Evolutionary conservation across 2,329 filamentous ascomycete genomes (phyloP).

Genomic region (Talaromyces marneffei): DNA sequence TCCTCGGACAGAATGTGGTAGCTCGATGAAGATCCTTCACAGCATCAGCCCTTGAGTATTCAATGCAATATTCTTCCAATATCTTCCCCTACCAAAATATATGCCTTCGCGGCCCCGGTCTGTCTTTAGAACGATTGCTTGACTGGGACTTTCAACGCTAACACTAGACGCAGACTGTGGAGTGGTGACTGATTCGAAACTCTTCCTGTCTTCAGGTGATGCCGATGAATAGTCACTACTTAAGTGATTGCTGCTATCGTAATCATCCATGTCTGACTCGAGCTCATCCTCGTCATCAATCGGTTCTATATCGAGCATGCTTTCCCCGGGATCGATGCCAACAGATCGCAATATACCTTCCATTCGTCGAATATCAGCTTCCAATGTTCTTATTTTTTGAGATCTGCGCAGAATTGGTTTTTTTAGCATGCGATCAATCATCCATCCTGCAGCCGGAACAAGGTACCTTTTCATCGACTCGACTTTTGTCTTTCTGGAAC

Average conservation of each 20-base stretch:
- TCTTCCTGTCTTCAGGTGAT: background rate
- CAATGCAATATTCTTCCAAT: too few species aligned
- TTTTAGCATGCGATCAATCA: background rate
- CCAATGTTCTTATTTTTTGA: background rate
- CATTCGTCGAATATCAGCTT: slow-evolving; percentile 7
- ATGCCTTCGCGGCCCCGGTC: slow-evolving; percentile 85
- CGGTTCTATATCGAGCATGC: background rate
- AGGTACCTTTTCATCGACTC: slow-evolving; percentile 13
- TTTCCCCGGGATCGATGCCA: slow-evolving; percentile 11
- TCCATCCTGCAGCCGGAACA: background rate
- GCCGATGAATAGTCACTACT: background rate
- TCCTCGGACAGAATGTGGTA: slow-evolving; percentile 96
- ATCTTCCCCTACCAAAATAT: slow-evolving; percentile 65
- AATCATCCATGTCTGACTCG: slow-evolving; percentile 2
- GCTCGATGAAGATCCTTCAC: slow-evolving; percentile 75
- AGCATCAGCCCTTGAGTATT: slow-evolving; percentile 19
- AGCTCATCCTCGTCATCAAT: background rate
- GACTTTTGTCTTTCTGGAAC: slow-evolving; percentile 1
- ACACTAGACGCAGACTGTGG: background rate
- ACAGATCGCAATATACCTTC: slow-evolving; percentile 10
- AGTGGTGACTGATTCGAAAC: background rate
- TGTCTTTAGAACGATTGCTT: background rate
- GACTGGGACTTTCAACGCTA: background rate
- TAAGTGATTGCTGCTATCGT: background rate
- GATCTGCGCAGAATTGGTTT: background rate